These are phyloP conservation scores for Kurtzmaniella quercitrusa DNA, from an alignment of 1,139 yeast genomes.

Conservation along the genomic window DNA sequence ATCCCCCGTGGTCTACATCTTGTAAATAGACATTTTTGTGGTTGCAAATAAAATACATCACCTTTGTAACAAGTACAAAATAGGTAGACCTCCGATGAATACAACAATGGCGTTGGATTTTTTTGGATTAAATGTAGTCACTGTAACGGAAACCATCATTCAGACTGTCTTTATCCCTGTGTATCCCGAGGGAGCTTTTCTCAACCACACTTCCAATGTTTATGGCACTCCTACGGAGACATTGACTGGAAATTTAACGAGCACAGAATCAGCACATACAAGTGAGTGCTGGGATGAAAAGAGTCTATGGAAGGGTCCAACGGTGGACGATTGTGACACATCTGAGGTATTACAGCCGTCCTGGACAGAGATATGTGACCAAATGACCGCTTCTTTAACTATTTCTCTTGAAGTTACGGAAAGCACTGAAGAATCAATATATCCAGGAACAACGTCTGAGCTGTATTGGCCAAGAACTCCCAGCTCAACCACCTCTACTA, in stretches of 20 bases:
- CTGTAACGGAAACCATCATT: slow-evolving; percentile 1
- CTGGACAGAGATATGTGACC: no score
- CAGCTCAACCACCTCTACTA: no score
- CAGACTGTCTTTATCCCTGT: not conserved
- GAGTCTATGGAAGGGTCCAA: not conserved
- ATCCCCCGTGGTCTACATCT: no score
- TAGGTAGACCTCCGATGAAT: not conserved
- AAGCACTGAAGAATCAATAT: no score
- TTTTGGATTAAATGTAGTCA: not conserved
- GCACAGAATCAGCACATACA: not conserved
- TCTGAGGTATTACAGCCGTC: no score
- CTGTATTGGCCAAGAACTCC: no score
- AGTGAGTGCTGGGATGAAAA: no score
- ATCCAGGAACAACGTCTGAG: no score
- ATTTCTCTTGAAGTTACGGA: no score
- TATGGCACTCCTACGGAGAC: not conserved
- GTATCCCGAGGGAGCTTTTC: not conserved
- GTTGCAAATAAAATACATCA: not conserved
- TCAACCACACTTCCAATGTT: not conserved
- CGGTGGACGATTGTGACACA: not conserved
- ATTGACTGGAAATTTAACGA: not conserved
- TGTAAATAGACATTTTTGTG: not conserved
- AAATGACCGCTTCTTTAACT: no score
- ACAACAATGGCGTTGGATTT: not conserved
- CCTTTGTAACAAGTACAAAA: not conserved